Base-by-base conservation (phyloP, 2,329 filamentous ascomycete species). In the Colletotrichum noveboracense region DNA sequence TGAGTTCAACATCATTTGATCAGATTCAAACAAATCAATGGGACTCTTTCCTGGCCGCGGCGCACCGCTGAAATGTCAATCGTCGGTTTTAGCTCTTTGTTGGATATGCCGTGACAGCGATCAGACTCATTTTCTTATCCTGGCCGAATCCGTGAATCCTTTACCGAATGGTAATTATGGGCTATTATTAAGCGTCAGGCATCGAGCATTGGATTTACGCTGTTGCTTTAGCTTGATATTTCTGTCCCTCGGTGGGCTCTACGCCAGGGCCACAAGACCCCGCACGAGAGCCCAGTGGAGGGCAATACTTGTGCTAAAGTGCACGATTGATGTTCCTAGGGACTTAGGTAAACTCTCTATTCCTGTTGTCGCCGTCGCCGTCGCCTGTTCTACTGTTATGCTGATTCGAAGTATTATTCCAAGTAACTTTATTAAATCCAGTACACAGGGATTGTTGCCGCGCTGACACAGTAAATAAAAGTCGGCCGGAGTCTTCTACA, bases 1-100 rank as follows among this genome's bases (percentile, higher is more conserved):
- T 18, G 10, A 28, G 2, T 60, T 60, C 7, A 18, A 10, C 24
- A 28, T 60, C 0, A 3, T 60, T 10, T 60, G 21, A 60, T 16
- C 1, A 3, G 6, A n/a, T 0, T 18, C 55, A n/a, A 30, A 13
- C 3, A 28, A 60, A 26, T 21, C 43, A 48, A 21, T 21, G 18
- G 4, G 2, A 21, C 2, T 48, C n/a, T 43, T n/a, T n/a, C 9
- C 38, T 18, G 5, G 18, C 38, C 10, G 18, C 18, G 8, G 38
- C 16, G 9, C 18, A 10, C 16, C 8, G 18, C 18, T 43, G 38
- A 18, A 43, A n/a, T n/a, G 38, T n/a, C 18, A 43, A n/a, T 43
- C 9, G 18, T n/a, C 38, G 38, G 38, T 4, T 0, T 2, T 43
- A 8, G 16, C 16, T 43, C 36, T 18, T 1, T 18, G 36, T 0